phyloP scores from a whole-genome alignment of 345 rosid genomes.

The Salix koriyanagi region DNA sequence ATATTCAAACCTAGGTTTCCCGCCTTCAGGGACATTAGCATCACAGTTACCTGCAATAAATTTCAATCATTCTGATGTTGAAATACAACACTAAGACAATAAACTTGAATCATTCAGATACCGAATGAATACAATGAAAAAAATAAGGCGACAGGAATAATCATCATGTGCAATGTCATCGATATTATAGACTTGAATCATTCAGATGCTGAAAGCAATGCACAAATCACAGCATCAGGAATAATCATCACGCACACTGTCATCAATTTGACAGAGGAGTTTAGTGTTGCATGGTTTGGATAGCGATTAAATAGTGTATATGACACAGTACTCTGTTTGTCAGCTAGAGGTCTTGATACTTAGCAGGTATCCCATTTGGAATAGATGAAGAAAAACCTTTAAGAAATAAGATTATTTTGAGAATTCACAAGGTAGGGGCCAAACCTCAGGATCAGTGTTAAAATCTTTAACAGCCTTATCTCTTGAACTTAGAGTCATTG shows the following conservation, averaged over 20 bases:
- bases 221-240: neutral
- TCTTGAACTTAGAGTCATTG: conserved; percentile 68
- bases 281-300: neutral
- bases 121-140: neutral
- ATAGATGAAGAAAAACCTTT: neutral
- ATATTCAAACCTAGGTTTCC: conserved; percentile 96
- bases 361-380: neutral
- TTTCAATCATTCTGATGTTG: conserved; percentile 8
- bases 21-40: conserved; percentile 95
- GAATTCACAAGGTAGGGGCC: conserved; percentile 7
- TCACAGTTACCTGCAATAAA: conserved; percentile 61
- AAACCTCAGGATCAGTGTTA: conserved; percentile 69
- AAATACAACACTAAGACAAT: neutral
- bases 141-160: neutral
- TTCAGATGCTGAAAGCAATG: neutral
- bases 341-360: neutral
- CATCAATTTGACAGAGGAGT: neutral
- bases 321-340: neutral
- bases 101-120: neutral
- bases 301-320: neutral
- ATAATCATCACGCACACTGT: neutral
- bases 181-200: neutral
- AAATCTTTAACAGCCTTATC: conserved; percentile 88
- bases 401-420: neutral
- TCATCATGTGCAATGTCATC: neutral